Evolutionary conservation across 441 rosid species (phyloP), one percentile per base, ranked within the genome.

Genomic region (Viola pubescens): DNA sequence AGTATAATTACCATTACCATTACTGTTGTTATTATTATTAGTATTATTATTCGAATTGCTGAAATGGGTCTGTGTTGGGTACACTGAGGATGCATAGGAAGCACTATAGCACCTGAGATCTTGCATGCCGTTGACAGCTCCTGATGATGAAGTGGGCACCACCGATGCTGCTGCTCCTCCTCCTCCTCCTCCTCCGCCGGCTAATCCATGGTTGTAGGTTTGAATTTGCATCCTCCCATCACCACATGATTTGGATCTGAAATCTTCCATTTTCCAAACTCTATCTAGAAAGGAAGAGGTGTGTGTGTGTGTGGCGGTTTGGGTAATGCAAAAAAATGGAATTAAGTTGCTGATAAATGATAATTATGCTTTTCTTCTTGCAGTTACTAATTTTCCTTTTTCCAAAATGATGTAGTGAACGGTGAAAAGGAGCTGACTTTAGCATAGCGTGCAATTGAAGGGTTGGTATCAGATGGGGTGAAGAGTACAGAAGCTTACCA

Each of bases 31-130:
- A 11, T 54, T 39, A 7, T 11, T 54, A 9, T 3, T 37, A 13
- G 41, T 9, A 1, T 9, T 19, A 9, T 43, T 43, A 9, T 43
- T 46, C 10, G n/a, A 5, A 46, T 1, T 9, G 48, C 48, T 42
- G 26, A 57, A 49, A 55, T 81, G 76, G 64, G 66, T 56, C 43
- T 58, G 79, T 7, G 74, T 12, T 4, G 70, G 71, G 54, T 69
- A 54, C 13, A 56, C 71, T n/a, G 80, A 56, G 7, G 75, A 72
- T 0, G 80, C 81, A 67, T 80, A 73, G 54, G 74, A 75, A 0
- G 86, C 80, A 63, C 86, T 83, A 83, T 79, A 79, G 61, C 87
- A 79, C 64, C 87, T 78, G 45, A 85, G 88, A 75, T 85, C 88
- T 60, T 82, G 85, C 85, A 78, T 76, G 48, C 69, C 52, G 4